These are phyloP conservation scores for Alternaria metachromatica DNA, from an alignment of 2,329 filamentous ascomycete genomes.

Conservation along the genomic window DNA sequence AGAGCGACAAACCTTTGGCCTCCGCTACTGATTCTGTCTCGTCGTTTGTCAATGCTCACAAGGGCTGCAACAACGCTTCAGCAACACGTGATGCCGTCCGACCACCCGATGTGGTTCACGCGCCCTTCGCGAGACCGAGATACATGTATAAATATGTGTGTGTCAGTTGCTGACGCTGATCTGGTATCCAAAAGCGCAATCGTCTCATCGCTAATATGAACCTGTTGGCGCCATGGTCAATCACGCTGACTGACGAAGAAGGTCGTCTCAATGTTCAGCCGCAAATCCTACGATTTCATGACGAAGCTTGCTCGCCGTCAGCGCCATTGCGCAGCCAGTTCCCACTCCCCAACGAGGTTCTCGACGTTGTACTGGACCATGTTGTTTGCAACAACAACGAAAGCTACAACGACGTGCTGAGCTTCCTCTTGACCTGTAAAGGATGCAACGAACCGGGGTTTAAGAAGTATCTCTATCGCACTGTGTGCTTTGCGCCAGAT, in stretches of 20 bases:
- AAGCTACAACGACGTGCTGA: neutral
- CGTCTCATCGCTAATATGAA: neutral
- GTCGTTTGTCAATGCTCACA: neutral
- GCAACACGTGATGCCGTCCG: neutral
- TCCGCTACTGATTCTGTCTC: neutral
- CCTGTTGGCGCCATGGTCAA: neutral
- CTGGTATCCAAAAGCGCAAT: accelerated
- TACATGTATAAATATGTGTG: too few relatives aligned
- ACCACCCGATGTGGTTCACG: too few relatives aligned
- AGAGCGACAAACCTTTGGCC: neutral
- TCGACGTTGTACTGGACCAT: too few relatives aligned
- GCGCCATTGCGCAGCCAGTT: too few relatives aligned
- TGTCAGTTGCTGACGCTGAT: neutral
- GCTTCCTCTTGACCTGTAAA: neutral
- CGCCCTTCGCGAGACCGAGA: too few relatives aligned
- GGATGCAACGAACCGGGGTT: neutral
- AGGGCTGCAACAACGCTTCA: neutral
- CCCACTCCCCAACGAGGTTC: too few relatives aligned
- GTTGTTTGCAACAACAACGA: neutral
- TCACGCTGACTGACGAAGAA: neutral
- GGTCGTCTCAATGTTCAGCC: too few relatives aligned
- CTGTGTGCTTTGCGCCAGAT: neutral
- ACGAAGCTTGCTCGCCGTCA: neutral
- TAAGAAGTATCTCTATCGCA: neutral
- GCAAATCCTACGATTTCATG: neutral